Conservation (phyloP, 2,329 filamentous ascomycete species). For the Endothia cerciana region DNA sequence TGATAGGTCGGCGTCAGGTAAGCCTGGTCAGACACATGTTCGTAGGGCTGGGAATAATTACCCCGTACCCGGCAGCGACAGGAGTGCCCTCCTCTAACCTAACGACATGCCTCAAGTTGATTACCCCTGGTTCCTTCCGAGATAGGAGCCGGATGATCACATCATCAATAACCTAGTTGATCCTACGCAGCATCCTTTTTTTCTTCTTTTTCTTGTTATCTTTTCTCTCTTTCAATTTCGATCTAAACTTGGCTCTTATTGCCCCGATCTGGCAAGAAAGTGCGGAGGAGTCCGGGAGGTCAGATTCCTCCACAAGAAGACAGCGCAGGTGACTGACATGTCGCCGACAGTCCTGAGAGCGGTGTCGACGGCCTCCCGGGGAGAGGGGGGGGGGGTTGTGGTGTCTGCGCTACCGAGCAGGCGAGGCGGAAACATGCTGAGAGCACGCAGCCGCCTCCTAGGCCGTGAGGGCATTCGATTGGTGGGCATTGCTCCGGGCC, state of each 20-base stretch:
- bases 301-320: background rate
- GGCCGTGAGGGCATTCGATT: no score
- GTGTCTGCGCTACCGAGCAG: background rate
- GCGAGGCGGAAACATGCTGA: no score
- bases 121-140: conserved; percentile 17
- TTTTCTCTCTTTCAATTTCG: background rate
- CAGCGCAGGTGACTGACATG: background rate
- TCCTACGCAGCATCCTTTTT: background rate
- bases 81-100: background rate
- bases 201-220: background rate
- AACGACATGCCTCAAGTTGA: background rate
- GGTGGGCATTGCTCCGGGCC: no score
- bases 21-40: conserved; percentile 6
- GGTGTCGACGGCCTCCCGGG: background rate
- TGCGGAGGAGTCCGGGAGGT: conserved; percentile 1
- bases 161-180: conserved; percentile 8
- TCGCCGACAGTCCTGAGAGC: background rate
- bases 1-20: background rate
- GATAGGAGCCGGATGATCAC: background rate
- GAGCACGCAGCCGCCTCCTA: no score
- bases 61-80: background rate
- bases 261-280: background rate
- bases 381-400: background rate
- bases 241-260: conserved; percentile 1
- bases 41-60: conserved; percentile 3